phyloP scores from a whole-genome alignment of 1,284 basidiomycete genomes.

The Cutaneotrichosporon mucoides region DNA sequence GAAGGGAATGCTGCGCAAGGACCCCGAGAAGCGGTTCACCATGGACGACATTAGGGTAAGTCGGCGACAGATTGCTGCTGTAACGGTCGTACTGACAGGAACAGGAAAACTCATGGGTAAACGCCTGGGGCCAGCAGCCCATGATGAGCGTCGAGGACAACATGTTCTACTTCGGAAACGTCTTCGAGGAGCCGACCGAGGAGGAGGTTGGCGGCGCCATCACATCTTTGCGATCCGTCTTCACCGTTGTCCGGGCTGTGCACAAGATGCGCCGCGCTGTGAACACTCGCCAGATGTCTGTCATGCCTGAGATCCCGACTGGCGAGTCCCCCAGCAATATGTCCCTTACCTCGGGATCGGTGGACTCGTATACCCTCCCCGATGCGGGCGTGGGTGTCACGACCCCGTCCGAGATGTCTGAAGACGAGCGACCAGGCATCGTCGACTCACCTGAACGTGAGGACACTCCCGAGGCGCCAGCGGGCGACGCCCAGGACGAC shows the following conservation, averaged over 20 bases:
- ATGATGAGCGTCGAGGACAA: constrained; percentile 47
- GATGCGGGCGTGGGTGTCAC: constrained; percentile 8
- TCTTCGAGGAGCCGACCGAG: constrained; percentile 49
- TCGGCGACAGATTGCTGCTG: background rate
- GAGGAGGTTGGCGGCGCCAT: constrained; percentile 49
- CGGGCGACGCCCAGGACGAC: too few species aligned
- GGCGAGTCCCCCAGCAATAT: constrained; percentile 11
- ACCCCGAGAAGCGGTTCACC: constrained; percentile 41
- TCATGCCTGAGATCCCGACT: background rate
- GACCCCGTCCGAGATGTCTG: background rate
- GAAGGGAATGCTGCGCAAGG: constrained; percentile 46
- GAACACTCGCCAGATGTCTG: background rate
- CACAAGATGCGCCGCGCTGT: constrained; percentile 31
- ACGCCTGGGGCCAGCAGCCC: constrained; percentile 37
- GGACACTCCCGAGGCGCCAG: background rate
- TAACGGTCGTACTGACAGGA: background rate
- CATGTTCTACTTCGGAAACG: constrained; percentile 45
- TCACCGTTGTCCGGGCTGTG: constrained; percentile 48
- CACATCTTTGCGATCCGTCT: constrained; percentile 37
- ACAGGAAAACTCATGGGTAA: constrained; percentile 51
- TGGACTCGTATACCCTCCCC: constrained; percentile 42
- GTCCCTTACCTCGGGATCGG: constrained; percentile 29
- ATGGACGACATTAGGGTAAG: constrained; percentile 46
- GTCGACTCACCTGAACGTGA: background rate
- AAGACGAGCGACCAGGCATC: background rate